A percentile compares a stretch with the other conserved stretches of the same genome.
Conservation (phyloP, 768 basidiomycete species). For the Mycena haematopus region DNA sequence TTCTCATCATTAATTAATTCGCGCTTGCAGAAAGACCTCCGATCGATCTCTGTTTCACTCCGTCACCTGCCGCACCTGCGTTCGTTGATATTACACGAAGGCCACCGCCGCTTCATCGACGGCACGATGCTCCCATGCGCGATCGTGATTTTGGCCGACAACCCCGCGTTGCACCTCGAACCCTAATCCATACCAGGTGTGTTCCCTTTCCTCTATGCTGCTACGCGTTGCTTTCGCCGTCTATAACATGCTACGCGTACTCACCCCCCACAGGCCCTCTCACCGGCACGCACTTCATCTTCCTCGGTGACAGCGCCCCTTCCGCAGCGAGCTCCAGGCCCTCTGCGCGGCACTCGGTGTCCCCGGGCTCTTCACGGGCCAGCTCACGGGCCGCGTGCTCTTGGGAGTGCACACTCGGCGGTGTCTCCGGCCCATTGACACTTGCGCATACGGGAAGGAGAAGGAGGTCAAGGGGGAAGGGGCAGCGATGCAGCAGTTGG, state of each 20-base stretch:
- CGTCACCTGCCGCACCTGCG: slow-evolving; percentile 14
- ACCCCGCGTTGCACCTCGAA: slow-evolving; percentile 1
- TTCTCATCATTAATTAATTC: not conserved
- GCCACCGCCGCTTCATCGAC: slow-evolving; percentile 5
- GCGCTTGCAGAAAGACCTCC: slow-evolving; percentile 1
- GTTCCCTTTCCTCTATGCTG: too few relatives aligned
- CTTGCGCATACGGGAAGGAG: too few relatives aligned
- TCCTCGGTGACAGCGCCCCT: slow-evolving; percentile 9
- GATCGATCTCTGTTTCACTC: not conserved
- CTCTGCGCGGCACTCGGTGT: not conserved
- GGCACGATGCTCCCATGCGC: slow-evolving; percentile 9
- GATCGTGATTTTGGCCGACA: not conserved
- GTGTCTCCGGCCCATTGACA: too few relatives aligned
- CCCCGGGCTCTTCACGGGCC: too few relatives aligned
- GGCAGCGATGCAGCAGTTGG: too few relatives aligned
- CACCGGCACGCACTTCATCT: not conserved
- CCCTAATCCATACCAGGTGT: too few relatives aligned
- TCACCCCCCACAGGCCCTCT: too few relatives aligned
- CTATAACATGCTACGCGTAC: too few relatives aligned
- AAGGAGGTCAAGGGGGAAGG: too few relatives aligned
- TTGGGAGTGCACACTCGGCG: too few relatives aligned
- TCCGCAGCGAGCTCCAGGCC: not conserved
- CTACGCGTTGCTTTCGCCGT: too few relatives aligned
- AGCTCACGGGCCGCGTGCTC: too few relatives aligned
- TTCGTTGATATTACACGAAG: slow-evolving; percentile 11